Conservation (phyloP, 495 filamentous ascomycete species). For the Aspergillus diversus region DNA sequence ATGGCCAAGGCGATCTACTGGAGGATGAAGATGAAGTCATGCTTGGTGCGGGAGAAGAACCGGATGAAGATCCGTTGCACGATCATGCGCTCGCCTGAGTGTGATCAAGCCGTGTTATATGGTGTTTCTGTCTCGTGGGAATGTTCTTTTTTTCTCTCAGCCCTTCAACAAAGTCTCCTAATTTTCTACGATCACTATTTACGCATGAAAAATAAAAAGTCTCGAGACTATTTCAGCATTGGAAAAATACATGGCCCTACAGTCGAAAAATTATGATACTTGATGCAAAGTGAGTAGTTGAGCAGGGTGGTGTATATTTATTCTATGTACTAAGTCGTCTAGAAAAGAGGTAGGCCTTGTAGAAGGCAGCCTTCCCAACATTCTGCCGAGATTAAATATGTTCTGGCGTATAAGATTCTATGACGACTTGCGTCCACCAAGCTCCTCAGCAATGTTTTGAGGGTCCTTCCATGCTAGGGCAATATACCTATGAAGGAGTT, state of each 20-base stretch:
- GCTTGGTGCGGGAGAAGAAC: conserved; percentile 39
- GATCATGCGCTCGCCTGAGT: conserved; percentile 29
- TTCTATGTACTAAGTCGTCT: neutral
- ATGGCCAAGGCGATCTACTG: conserved; percentile 50
- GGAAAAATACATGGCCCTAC: neutral
- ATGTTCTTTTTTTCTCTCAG: neutral
- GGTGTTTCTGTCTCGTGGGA: conserved; percentile 5
- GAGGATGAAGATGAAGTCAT: conserved; percentile 48
- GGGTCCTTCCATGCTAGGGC: conserved; percentile 62
- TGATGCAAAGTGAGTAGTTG: neutral
- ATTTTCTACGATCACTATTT: neutral
- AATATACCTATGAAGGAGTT: conserved; percentile 48
- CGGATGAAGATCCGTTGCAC: conserved; percentile 43
- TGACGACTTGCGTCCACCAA: conserved; percentile 19
- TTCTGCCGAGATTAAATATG: no score
- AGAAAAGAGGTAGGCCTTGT: neutral
- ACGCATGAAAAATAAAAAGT: neutral
- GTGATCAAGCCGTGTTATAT: conserved; percentile 3
- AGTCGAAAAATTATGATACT: neutral
- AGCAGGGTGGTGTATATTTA: neutral
- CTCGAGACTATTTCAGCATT: neutral
- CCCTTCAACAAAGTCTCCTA: neutral
- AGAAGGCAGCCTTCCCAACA: neutral
- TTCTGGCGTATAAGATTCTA: neutral
- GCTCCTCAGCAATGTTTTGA: conserved; percentile 59